Evolutionary conservation across 1,139 yeast genomes (phyloP), one percentile per base, ranked within the genome.

Genomic region (Diutina neorugosa): DNA sequence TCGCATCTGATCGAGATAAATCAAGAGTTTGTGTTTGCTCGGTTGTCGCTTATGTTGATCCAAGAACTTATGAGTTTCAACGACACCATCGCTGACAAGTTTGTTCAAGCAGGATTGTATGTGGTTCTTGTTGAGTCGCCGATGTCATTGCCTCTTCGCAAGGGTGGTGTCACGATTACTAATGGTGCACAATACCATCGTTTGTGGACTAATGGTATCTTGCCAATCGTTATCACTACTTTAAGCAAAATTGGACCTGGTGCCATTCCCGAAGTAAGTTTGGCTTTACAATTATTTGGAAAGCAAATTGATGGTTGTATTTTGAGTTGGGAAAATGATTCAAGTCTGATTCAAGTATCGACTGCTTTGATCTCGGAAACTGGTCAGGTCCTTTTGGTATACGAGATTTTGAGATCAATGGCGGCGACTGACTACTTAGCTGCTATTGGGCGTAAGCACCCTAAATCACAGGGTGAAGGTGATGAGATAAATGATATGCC

Each of bases 181-280:
- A 60, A 63, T 4, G 65, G 73, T 8, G 77, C 86, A 1, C 76
- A 78, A 55, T 69, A 86, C 57, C 93, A 89, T 64, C 75, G 79
- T 53, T 72, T 87, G 21, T 91, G 97, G 97, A 78, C 82, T 12
- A 83, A 85, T 62, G 96, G 96, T 0, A 70, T 91, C 20, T 70
- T 91, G 48, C 85, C 95, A 0, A 77, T 88, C 8, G 70, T 85
- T 25, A 67, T 88, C 47, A 73, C 79, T 2, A 67, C 88, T 18
- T 65, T 88, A 52, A 74, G 82, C 50, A 78, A 76, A 54, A 25
- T n/a, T 19, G 34, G 25, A 5, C 77, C 89, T 54, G 94, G 94
- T 0, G 75, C 78, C 0, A 63, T 84, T 1, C 82, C 88, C 1
- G 95, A 88, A 56, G 70, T 84, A 7, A 76, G 85, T 56, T 70